Conservation (phyloP, 2,329 filamentous ascomycete species). For the Trichoderma sp. region DNA sequence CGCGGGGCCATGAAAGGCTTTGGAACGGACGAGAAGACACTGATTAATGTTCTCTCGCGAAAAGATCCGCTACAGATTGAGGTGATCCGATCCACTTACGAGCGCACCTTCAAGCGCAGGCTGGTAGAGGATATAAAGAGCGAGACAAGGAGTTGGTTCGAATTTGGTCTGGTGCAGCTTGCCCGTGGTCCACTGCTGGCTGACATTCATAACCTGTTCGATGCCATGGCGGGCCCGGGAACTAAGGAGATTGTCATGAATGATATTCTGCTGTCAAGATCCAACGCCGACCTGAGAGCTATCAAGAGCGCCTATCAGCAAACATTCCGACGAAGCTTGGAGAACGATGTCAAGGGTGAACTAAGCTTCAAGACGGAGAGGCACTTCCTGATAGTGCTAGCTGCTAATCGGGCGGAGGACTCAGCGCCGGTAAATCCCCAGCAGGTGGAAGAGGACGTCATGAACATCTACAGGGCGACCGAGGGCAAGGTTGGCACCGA, state of each 20-base stretch:
- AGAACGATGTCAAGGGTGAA: slow-evolving; percentile 71
- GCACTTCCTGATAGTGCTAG: slow-evolving; percentile 79
- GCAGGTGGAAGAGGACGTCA: slow-evolving; percentile 72
- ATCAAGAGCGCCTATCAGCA: slow-evolving; percentile 79
- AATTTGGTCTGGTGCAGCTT: slow-evolving; percentile 70
- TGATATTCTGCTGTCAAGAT: slow-evolving; percentile 77
- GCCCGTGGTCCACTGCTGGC: slow-evolving; percentile 74
- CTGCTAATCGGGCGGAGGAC: slow-evolving; percentile 74
- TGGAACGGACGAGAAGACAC: slow-evolving; percentile 77
- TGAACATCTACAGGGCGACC: slow-evolving; percentile 73
- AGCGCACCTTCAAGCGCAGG: slow-evolving; percentile 61
- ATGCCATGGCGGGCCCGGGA: slow-evolving; percentile 73
- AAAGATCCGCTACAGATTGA: slow-evolving; percentile 78
- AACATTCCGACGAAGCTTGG: slow-evolving; percentile 64
- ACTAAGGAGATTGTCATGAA: slow-evolving; percentile 86
- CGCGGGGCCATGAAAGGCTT: slow-evolving; percentile 90
- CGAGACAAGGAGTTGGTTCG: slow-evolving; percentile 74
- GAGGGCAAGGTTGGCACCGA: slow-evolving; percentile 72
- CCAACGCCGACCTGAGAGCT: slow-evolving; percentile 81
- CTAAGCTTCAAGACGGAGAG: slow-evolving; percentile 82
- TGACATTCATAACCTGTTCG: slow-evolving; percentile 68
- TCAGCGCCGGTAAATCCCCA: slow-evolving; percentile 69
- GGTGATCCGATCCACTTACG: slow-evolving; percentile 65
- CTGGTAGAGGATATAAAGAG: slow-evolving; percentile 73
- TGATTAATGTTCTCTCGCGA: slow-evolving; percentile 68